Evolutionary conservation across 345 rosid species (phyloP), one percentile per base, ranked within the genome.

Genomic region (Crucihimalaya himalaica): DNA sequence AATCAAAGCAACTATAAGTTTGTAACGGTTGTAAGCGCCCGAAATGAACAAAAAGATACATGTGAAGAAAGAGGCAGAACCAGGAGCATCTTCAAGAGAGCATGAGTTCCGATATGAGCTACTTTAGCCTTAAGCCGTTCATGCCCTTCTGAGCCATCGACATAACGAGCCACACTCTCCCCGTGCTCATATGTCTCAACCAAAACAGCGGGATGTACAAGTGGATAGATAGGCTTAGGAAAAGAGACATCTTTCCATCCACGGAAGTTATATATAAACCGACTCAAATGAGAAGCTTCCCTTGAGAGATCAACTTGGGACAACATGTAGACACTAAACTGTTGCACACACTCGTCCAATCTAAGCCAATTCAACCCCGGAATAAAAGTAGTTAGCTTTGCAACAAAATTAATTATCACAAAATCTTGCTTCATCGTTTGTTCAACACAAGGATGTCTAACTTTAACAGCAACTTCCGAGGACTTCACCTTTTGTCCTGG

Each of bases 251-350:
- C 89, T 80, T 82, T 92, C 94, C 97, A 92, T 32, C 84, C 78
- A 43, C 97, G 86, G 80, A 96, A 96, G 76, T 96, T 96, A 62
- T 92, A 92, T 56, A 87, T 88, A 76, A 96, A 96, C 58, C 97
- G 90, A 80, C 88, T 90, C 81, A 96, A 79, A 80, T 90, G 97
- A 48, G 98, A 90, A 84, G 99, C 99, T 84, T 96, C 99, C 77
- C 99, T 89, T 8, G 99, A 96, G 71, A 96, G 99, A 81, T 96
- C 99, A 66, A 92, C 98, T 80, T 96, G 99, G 79, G 98, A 92
- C 94, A 96, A 83, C 98, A 92, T 92, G 80, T 87, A 96, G 63
- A 87, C 91, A 16, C 90, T 89, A 75, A 96, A 96, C 80, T 96
- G 99, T 75, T 88, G 97, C 28, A 90, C 96, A 70, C 98, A 89